Evolutionary conservation across 805 yeast species (phyloP).

Genomic region (Cyberlindnera veronae): DNA sequence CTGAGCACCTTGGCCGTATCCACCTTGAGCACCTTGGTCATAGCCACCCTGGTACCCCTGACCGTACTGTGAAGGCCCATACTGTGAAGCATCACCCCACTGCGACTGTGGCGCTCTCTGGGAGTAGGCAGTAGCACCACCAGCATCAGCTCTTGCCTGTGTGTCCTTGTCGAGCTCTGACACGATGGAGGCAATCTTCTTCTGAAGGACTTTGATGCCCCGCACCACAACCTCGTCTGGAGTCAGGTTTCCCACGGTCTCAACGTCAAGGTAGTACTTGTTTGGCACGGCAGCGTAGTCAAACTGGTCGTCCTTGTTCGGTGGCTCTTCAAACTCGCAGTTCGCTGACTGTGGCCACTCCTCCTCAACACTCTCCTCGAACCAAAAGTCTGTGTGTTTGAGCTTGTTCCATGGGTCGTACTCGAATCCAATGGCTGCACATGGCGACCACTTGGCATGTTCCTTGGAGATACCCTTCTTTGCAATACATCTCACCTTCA

Average conservation of each 20-base stretch:
- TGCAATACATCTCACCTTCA: slow-evolving; percentile 87
- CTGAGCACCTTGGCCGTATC: background rate
- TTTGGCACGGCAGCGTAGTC: slow-evolving; percentile 82
- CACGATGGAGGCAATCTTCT: slow-evolving; percentile 84
- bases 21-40: background rate
- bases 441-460: slow-evolving; percentile 98
- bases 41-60: background rate
- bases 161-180: slow-evolving; percentile 54
- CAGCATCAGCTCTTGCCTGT: slow-evolving; percentile 22
- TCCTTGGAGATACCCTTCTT: slow-evolving; percentile 97
- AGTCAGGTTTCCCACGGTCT: slow-evolving; percentile 84
- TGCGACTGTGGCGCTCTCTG: slow-evolving; percentile 5
- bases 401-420: slow-evolving; percentile 99
- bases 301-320: slow-evolving; percentile 79
- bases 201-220: slow-evolving; percentile 81
- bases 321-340: slow-evolving; percentile 95
- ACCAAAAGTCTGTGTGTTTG: slow-evolving; percentile 95
- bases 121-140: slow-evolving; percentile 6
- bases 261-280: slow-evolving; percentile 83
- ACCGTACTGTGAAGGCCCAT: slow-evolving; percentile 4
- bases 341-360: slow-evolving; percentile 95
- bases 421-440: slow-evolving; percentile 93
- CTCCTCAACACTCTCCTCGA: slow-evolving; percentile 77
- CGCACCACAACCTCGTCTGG: slow-evolving; percentile 87
- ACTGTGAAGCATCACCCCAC: slow-evolving; percentile 8